These are phyloP conservation scores for Lophiotrema nucula DNA, from an alignment of 495 filamentous ascomycete species.

Conservation along the genomic window DNA sequence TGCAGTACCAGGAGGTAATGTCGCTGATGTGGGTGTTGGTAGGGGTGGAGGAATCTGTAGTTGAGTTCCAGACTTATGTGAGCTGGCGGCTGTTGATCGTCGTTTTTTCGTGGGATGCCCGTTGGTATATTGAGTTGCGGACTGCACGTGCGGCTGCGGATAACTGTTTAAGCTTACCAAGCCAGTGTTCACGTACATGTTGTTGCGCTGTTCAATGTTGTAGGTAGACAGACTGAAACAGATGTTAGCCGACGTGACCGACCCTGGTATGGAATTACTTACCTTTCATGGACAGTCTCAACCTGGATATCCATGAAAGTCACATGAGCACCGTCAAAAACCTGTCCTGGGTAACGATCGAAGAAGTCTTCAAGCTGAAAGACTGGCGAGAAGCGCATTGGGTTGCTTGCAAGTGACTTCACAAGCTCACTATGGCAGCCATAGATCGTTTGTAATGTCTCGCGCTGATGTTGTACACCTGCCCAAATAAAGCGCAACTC, in stretches of 20 bases:
- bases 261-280: neutral
- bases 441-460: constrained; percentile 71
- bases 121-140: constrained; percentile 17
- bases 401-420: constrained; percentile 62
- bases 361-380: constrained; percentile 87
- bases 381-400: constrained; percentile 68
- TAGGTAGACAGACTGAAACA: constrained; percentile 23
- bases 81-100: constrained; percentile 21
- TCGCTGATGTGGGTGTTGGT: constrained; percentile 27
- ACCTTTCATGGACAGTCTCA: constrained; percentile 38
- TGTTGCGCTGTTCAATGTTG: constrained; percentile 31
- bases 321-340: constrained; percentile 55
- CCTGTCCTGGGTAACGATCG: constrained; percentile 65
- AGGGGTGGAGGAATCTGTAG: neutral
- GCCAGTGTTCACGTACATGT: constrained; percentile 24
- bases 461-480: constrained; percentile 74
- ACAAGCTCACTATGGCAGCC: constrained; percentile 71
- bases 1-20: constrained; percentile 1
- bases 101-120: constrained; percentile 25
- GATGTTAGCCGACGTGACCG: constrained; percentile 17
- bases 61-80: neutral
- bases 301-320: constrained; percentile 42
- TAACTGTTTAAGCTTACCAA: constrained; percentile 10
- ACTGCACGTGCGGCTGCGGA: constrained; percentile 1
- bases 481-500: constrained; percentile 73